A percentile compares a stretch with the other conserved stretches of the same genome.
Conservation (phyloP, 306 rosid genomes). For the Cucurbita ficifolia region DNA sequence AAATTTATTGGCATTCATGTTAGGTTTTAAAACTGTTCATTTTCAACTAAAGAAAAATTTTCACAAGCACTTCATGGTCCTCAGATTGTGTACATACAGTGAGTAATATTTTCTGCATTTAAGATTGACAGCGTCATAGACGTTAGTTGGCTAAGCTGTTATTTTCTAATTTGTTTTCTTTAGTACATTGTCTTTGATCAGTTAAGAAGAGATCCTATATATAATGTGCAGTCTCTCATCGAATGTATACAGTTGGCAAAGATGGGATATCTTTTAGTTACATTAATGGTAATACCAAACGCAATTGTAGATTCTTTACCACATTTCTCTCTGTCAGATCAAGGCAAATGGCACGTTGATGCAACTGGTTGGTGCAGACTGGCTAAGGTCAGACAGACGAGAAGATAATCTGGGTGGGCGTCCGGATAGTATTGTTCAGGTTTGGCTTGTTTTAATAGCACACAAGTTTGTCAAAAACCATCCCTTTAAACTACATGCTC, state of each 20-base stretch:
- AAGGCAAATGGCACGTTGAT: slow-evolving; percentile 53
- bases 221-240: background rate
- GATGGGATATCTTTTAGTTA: background rate
- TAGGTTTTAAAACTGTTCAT: background rate
- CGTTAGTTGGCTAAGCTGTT: background rate
- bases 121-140: background rate
- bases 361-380: slow-evolving; percentile 78
- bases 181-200: background rate
- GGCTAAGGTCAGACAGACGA: slow-evolving; percentile 49
- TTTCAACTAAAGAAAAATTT: background rate
- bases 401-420: slow-evolving; percentile 69
- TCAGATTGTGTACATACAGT: background rate
- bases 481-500: background rate
- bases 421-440: slow-evolving; percentile 58
- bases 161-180: background rate
- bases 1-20: background rate
- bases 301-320: background rate
- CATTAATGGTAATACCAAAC: background rate
- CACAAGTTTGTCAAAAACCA: background rate
- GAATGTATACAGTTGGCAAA: background rate
- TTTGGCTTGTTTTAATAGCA: slow-evolving; percentile 10
- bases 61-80: background rate
- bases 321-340: slow-evolving; percentile 24
- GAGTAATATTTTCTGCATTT: background rate
- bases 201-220: background rate